phyloP scores from a whole-genome alignment of 140 eudicot genomes.

The Anethum foeniculum region DNA sequence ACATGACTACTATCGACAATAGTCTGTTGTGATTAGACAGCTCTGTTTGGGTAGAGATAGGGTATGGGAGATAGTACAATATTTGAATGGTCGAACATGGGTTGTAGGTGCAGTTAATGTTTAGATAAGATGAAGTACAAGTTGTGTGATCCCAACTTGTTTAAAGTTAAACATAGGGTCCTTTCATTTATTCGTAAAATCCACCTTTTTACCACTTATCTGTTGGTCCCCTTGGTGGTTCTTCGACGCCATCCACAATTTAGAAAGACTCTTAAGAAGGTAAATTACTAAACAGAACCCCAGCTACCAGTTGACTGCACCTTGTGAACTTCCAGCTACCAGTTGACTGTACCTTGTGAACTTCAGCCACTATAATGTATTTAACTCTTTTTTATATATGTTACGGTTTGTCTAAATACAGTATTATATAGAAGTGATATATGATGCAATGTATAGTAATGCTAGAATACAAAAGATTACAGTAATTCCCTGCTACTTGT shows the following conservation, averaged over 20 bases:
- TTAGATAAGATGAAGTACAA: constrained; percentile 1
- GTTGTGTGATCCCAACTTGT: not conserved
- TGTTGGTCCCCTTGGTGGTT: too few species aligned
- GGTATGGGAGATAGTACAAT: not conserved
- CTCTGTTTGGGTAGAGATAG: constrained; percentile 2
- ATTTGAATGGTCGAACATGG: not conserved
- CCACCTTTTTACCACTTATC: too few species aligned
- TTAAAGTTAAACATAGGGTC: not conserved
- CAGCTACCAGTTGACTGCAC: too few species aligned
- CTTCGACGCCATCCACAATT: too few species aligned
- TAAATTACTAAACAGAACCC: too few species aligned
- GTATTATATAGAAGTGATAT: not conserved
- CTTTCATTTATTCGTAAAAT: too few species aligned
- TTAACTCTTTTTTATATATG: not conserved
- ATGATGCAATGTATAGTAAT: not conserved
- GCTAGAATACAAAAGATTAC: not conserved
- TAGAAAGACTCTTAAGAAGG: too few species aligned
- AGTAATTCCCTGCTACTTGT: not conserved
- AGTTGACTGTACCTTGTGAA: too few species aligned
- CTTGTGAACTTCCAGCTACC: not conserved
- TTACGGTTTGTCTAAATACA: not conserved
- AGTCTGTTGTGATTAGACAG: not conserved
- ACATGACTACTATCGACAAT: not conserved
- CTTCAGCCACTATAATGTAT: not conserved
- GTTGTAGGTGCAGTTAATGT: not conserved